Base-by-base conservation (phyloP, 2,329 filamentous ascomycete genomes). In the Pseudocercospora fuligena region DNA sequence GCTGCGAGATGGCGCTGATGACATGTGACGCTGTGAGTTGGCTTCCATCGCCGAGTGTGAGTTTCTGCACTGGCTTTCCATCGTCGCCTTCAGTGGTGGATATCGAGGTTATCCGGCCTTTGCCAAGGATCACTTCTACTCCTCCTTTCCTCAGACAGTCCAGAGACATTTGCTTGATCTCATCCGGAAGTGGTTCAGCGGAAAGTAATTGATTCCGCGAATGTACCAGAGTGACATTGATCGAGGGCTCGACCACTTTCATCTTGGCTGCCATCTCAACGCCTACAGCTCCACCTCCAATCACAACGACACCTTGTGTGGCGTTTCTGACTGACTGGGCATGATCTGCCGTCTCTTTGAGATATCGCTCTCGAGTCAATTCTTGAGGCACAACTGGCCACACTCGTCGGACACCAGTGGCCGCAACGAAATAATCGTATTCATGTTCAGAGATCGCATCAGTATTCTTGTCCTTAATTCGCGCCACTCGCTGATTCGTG, bases 201-300 rank as follows among this genome's bases (percentile, higher is more conserved):
- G 90, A 93, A 7, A 94, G 83, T 1, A 94, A 85, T 73, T 87
- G 87, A 27, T 85, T 82, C 21, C 90, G 84, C 3, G 91, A 93
- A 76, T 94, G 92, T 4, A 92, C 86, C 1, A 95, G 85, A 0
- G 88, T 91, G n/a, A 94, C 89, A 47, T 85, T 85, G 62, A 88
- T 81, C 11, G 85, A 73, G 0, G 92, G 91, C 67, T 89, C 84
- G 25, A 88, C 81, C 54, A 86, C 77, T 78, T 93, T 94, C 62
- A 94, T 82, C 80, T 95, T 92, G 1, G 90, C 88, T 0, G 92
- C 91, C 85, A 94, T 93, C 77, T 94, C 92, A 63, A 94, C 89
- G 8, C 92, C 92, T 1, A 94, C 92, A 6, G 92, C 92, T 59
- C 85, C 88, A 69, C 92, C 92, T 19, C 92, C 91, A n/a, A 94